Conservation (phyloP, 805 yeast species). For the Pichia eremophila region DNA sequence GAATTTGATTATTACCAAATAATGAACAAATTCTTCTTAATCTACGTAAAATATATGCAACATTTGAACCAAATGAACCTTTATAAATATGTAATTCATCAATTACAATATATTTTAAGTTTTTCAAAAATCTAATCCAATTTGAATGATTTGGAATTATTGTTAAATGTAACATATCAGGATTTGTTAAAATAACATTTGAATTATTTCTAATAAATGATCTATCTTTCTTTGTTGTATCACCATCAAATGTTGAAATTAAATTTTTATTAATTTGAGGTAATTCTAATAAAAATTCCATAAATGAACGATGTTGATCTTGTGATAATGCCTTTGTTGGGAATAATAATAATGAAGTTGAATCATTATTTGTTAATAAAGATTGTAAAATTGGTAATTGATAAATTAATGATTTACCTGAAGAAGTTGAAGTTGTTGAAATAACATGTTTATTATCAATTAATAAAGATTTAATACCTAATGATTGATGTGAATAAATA, state of each 20-base stretch:
- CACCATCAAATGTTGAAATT: slow-evolving; percentile 76
- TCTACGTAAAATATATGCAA: slow-evolving; percentile 74
- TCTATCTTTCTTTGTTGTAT: slow-evolving; percentile 58
- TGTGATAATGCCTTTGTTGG: slow-evolving; percentile 98
- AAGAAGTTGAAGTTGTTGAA: slow-evolving; percentile 89
- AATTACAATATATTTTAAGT: slow-evolving; percentile 65
- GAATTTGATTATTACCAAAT: slow-evolving; percentile 43
- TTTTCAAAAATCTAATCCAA: slow-evolving; percentile 66
- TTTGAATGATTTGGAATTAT: slow-evolving; percentile 67
- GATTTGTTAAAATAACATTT: slow-evolving; percentile 83
- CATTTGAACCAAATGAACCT: slow-evolving; percentile 91
- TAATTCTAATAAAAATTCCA: slow-evolving; percentile 20
- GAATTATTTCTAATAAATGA: slow-evolving; percentile 49
- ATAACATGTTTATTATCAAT: slow-evolving; percentile 57
- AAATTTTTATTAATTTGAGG: slow-evolving; percentile 3
- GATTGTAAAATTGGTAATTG: slow-evolving; percentile 71
- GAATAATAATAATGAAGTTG: slow-evolving; percentile 78
- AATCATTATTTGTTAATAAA: slow-evolving; percentile 30
- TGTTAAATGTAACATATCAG: slow-evolving; percentile 85
- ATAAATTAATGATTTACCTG: slow-evolving; percentile 90
- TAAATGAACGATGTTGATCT: slow-evolving; percentile 82
- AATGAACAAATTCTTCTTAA: slow-evolving; percentile 53
- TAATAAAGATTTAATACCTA: slow-evolving; percentile 53
- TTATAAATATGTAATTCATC: slow-evolving; percentile 82
- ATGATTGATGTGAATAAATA: slow-evolving; percentile 75